Evolutionary conservation across 345 rosid genomes (phyloP), one percentile per base, ranked within the genome.

Genomic region (Brassica cretica): DNA sequence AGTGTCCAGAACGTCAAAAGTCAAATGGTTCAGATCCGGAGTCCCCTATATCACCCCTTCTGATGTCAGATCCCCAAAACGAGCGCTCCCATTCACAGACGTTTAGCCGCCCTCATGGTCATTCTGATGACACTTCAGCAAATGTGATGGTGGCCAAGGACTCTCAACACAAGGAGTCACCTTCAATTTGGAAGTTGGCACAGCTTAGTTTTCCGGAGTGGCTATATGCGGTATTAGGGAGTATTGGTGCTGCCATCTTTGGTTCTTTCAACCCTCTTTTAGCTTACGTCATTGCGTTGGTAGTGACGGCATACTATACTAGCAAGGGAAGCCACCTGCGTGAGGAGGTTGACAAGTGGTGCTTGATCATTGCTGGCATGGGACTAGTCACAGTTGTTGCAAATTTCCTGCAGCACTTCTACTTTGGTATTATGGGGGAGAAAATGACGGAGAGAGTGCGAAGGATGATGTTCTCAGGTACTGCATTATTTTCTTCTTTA

Each of bases 361-460:
- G 99, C 87, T 86, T 96, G 89, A 88, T 96, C 70, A 93, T 96
- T 82, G 97, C 99, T 71, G 83, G 96, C 87, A 96, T 96, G 99
- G 99, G 99, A 71, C 35, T 91, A 77, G 97, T 96, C 77, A 96
- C 99, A 2, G 97, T 95, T 80, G 88, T 93, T 82, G 98, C 99
- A 75, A 95, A 95, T 78, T 91, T 95, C 78, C 84, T 95, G 89
- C 99, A 95, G 84, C 99, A 95, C 72, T 95, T 93, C 82, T 95
- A 95, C 85, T 95, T 95, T 74, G 99, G 99, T 72, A 95, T 95
- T 74, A 95, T 95, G 99, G 99, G 99, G 74, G 99, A 95, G 87
- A 93, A 95, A 78, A 93, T 95, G 99, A 95, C 99, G 2, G 98
- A 93, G 79, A 87, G 98, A 70, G 97, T 96, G 7, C 90, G 99